These are phyloP conservation scores for Mycosarcoma mackinlayi DNA, from an alignment of 1,284 basidiomycete species.

Conservation along the genomic window DNA sequence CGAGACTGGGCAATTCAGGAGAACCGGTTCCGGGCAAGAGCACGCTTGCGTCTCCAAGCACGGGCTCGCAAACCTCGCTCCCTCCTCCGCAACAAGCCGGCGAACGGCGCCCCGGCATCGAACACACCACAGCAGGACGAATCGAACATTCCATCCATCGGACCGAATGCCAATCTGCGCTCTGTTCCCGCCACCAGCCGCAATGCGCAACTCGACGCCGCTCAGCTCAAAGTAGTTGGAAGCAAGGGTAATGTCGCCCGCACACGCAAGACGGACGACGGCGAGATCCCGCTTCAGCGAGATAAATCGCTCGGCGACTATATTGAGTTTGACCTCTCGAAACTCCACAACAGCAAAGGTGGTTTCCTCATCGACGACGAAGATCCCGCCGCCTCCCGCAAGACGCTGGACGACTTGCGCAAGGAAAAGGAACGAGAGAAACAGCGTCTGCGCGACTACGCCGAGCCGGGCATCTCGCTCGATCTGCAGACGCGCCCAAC, in stretches of 20 bases:
- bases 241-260: constrained; percentile 37
- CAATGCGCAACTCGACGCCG: constrained; percentile 45
- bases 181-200: constrained; percentile 45
- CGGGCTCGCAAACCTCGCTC: constrained; percentile 27
- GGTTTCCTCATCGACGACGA: constrained; percentile 65
- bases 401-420: constrained; percentile 59
- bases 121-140: constrained; percentile 5
- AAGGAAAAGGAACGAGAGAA: constrained; percentile 63
- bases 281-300: constrained; percentile 52
- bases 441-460: constrained; percentile 56
- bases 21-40: constrained; percentile 36
- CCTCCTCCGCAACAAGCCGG: constrained; percentile 13
- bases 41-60: constrained; percentile 34
- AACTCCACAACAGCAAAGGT: constrained; percentile 65
- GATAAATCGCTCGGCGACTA: constrained; percentile 65
- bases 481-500: constrained; percentile 51
- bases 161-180: constrained; percentile 48
- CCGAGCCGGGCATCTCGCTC: constrained; percentile 61
- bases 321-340: constrained; percentile 67
- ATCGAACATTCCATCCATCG: constrained; percentile 26
- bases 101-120: background rate
- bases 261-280: constrained; percentile 29
- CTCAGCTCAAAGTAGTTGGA: constrained; percentile 33
- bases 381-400: constrained; percentile 26
- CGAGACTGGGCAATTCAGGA: constrained; percentile 45